Evolutionary conservation across 129 eudicot genomes (phyloP), one percentile per base, ranked within the genome.

Genomic region (Ambrosia artemisiifolia): DNA sequence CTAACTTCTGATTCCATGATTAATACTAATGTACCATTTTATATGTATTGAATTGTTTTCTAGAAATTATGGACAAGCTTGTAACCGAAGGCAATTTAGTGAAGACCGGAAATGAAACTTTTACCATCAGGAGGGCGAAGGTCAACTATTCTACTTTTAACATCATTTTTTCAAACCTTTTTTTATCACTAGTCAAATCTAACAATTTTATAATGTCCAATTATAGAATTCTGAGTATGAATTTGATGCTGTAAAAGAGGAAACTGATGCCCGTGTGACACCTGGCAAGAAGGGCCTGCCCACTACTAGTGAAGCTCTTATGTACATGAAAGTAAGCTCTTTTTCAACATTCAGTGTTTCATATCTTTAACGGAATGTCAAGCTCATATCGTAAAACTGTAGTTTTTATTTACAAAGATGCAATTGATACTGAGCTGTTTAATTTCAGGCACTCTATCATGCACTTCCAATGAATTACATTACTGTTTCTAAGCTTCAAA

Each of bases 181-280:
- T 65, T 67, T 57, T 32, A 60, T 79, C 51, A 40, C 59, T 50
- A 35, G 5, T 66, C 65, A 54, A 72, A 57, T 73, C 64, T 67
- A 20, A 62, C 3, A 71, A 28, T 16, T 10, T 35, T 17, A 7
- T n/a, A 77, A 60, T 67, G 38, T 7, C 32, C n/a, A 54, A 63
- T 80, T 42, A 34, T 69, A 94, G 97, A 85, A 94, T 48, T 48
- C 75, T 54, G 91, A 86, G 63, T 86, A 82, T 68, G 97, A 94
- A 76, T 94, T 94, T 73, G 89, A 85, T 80, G 87, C 86, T 83
- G 97, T 94, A 76, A 94, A 94, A 88, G 95, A 84, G 65, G 99
- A 94, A 94, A 65, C 62, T 28, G 86, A 85, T 63, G 93, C 81
- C 38, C 78, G 77, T 54, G 43, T 65, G 44, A 60, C 76, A 46